Evolutionary conservation across 2,329 filamentous ascomycete genomes (phyloP), one percentile per base, ranked within the genome.

Genomic region (Torrubiellomyces zombiae): DNA sequence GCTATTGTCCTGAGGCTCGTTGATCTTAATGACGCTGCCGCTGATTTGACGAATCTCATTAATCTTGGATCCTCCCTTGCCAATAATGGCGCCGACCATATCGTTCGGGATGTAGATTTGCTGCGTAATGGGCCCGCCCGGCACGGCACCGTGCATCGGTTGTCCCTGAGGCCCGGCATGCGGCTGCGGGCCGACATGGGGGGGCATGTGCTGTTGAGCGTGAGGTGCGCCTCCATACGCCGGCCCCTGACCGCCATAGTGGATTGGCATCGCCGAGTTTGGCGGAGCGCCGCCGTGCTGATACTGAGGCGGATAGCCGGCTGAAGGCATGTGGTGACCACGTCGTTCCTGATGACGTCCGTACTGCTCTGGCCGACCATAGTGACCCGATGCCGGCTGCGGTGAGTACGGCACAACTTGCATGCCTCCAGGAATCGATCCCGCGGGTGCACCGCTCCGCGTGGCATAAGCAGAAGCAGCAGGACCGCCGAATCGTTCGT

Each of bases 81-180:
- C 89, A 41, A 98, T 98, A 43, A 98, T 98, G 28, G 89, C 89
- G 34, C 89, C 89, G 27, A 98, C 89, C 89, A 98, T 95, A 45
- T 98, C 89, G 48, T 98, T 98, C 30, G 89, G 89, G 41, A 98
- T 98, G 57, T 79, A 98, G 38, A 98, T 98, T 54, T 98, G 89
- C 54, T 98, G 89, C 3, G 89, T 98, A 44, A 95, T 63, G 25
- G 85, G 82, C 14, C 54, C 51, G 9, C 52, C 56, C 5, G 50
- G 45, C 64, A 54, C 72, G 21, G 50, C 70, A 11, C 69, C 70
- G 34, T 75, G 70, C 57, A 83, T 75, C 7, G 81, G 77, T 43
- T 80, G 77, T 33, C 72, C 69, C 25, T 78, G 74, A 27, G 76
- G 73, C 27, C 71, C 77, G 32, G 70, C 74, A 39, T 54, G 48